Percentiles rank a stretch among this genome's conserved stretches.
Conservation (phyloP, 176 grass and related monocot species). For the Rhynchospora breviuscula region DNA sequence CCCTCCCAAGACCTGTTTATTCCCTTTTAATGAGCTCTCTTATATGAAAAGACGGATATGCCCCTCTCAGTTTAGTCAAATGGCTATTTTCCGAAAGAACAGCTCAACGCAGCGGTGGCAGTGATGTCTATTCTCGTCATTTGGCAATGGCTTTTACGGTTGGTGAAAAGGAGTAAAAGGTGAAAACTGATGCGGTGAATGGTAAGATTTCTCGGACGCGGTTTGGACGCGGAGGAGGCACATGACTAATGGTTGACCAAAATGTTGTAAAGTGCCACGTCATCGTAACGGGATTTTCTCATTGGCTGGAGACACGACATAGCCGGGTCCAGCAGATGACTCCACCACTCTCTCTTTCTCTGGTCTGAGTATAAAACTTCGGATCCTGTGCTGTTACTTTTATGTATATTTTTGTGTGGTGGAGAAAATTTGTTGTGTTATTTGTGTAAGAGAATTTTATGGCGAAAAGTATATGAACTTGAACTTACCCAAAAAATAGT, state of each 20-base stretch:
- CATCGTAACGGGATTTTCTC: neutral
- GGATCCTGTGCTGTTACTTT: neutral
- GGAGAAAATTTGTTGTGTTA: neutral
- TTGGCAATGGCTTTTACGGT: neutral
- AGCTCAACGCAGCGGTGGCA: neutral
- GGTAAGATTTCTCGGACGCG: constrained; percentile 13
- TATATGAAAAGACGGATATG: neutral
- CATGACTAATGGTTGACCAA: constrained; percentile 17
- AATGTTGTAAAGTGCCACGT: neutral
- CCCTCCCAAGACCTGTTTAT: neutral
- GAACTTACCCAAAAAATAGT: too few species aligned
- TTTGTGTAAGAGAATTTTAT: neutral
- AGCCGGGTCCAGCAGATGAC: neutral
- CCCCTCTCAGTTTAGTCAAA: constrained; percentile 19
- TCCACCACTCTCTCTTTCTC: neutral
- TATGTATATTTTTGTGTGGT: neutral
- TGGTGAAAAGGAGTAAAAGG: neutral
- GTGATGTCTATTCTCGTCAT: neutral
- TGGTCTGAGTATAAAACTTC: neutral
- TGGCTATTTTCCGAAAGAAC: neutral
- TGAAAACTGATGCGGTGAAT: neutral
- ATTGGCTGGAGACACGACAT: neutral
- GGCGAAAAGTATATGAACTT: too few species aligned
- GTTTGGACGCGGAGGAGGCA: constrained; percentile 10
- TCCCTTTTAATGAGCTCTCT: neutral